Evolutionary conservation across 2,329 filamentous ascomycete genomes (phyloP).

Genomic region (Drechslerella dactyloides): DNA sequence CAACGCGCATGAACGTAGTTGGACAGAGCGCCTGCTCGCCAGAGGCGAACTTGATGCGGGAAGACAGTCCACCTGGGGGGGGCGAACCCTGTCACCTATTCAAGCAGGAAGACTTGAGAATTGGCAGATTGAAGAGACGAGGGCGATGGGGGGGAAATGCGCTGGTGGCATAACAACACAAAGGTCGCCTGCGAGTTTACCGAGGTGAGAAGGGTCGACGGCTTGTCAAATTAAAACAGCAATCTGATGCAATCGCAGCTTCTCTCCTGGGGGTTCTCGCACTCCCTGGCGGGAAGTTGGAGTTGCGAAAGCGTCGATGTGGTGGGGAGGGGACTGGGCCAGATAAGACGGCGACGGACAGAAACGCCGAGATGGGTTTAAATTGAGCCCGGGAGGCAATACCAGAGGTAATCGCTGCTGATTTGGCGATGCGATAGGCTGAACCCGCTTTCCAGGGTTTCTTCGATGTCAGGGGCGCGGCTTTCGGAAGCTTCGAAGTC

Average conservation of each 20-base stretch:
- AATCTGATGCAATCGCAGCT: slow-evolving; percentile 13
- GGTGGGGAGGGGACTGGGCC: not conserved
- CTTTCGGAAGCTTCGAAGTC: not conserved
- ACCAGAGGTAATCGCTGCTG: not conserved
- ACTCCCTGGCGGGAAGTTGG: not conserved
- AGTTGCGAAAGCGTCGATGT: not conserved
- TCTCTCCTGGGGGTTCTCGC: slow-evolving; percentile 4
- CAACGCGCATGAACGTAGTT: too few species aligned
- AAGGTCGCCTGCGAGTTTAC: slow-evolving; percentile 15
- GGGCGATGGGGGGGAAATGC: not conserved
- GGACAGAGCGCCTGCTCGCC: not conserved
- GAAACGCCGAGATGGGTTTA: not conserved
- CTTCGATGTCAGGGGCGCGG: slow-evolving; percentile 3
- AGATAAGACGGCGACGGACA: not conserved
- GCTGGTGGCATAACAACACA: slow-evolving; percentile 15
- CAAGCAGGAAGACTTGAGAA: not conserved
- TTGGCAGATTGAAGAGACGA: not conserved
- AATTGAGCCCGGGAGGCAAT: not conserved
- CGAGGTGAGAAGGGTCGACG: slow-evolving; percentile 11
- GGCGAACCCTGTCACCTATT: not conserved
- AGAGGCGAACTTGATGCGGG: not conserved
- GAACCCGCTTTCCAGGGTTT: not conserved
- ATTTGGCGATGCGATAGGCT: not conserved
- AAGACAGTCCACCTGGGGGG: not conserved
- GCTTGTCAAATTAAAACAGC: slow-evolving; percentile 9